Base-by-base conservation (phyloP, 2,329 filamentous ascomycete species). In the Karstenula rhodostoma region DNA sequence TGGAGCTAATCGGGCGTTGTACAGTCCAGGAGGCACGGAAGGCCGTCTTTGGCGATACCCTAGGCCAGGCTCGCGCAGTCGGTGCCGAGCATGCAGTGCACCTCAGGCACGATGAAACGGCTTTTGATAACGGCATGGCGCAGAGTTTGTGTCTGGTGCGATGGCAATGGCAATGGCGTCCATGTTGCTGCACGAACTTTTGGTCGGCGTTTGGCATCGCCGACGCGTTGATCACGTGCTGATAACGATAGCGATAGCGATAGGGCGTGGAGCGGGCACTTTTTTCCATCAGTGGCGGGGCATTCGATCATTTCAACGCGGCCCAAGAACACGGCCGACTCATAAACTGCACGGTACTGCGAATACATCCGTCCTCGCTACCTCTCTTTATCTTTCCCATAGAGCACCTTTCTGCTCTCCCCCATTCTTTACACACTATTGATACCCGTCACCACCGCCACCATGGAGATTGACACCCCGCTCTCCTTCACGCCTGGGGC, bases 401-500 rank as follows among this genome's bases (percentile, higher is more conserved):
- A 59, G 23, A 22, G n/a, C 19, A 25, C 2, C 19, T n/a, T 9
- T 37, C 33, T n/a, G 42, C 52, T 43, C 32, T 54, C 35, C 4
- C 12, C 12, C 29, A 32, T 44, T n/a, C 44, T 23, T 44, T 8
- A 4, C 2, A 7, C 19, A 5, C 23, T 47, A 10, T 12, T 5
- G 32, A 59, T 52, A 62, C 56, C 52, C 54, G 53, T 62, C 59
- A 58, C 64, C 57, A 56, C 62, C 59, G 59, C 65, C 57, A 56
- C 62, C 59, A 81, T 81, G 79, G 78, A 81, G 65, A 69, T 81
- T 56, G 79, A 81, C 65, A 59, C 68, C 49, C 74, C 75, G 58
- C 72, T 79, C 48, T 67, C 76, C 51, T 78, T 82, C 65, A 75
- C 75, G 60, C 76, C 79, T 59, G 68, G 69, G 50, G 68, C 73